Evolutionary conservation across 2,329 filamentous ascomycete species (phyloP), one percentile per base, ranked within the genome.

Genomic region (Claviceps spartinae): DNA sequence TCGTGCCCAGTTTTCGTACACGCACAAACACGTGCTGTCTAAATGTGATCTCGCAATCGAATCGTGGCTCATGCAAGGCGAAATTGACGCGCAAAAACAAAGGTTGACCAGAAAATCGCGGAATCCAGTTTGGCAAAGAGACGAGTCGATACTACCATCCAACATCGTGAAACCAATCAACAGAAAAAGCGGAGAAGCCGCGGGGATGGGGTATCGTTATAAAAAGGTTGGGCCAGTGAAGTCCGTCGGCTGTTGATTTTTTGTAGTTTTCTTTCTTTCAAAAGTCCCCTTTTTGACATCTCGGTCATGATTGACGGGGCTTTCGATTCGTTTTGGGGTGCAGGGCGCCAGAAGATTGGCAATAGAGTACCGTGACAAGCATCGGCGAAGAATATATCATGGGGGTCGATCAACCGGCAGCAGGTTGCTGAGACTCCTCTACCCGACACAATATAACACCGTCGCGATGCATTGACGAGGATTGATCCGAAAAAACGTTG

Each of bases 361-460:
- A 13, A 9, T 16, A 38, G 34, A 13, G 34, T 34, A 34, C 20
- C 46, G 8, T 22, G 18, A 38, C 13, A 5, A 34, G 34, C 8
- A 47, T 16, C 8, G 30, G 6, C 46, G 18, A 16, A 18, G 16
- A 24, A 34, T 5, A 18, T 9, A 11, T 47, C 14, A 24, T 38
- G 6, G 16, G 16, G 37, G 46, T 38, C 22, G 46, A 47, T 16
- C 8, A 20, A 47, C 22, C 13, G 34, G 34, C 46, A 16, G 34
- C 30, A 37, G 13, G 40, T 22, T 18, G 22, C 14, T 40, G 37
- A 22, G 30, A 49, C 51, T 47, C 54, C 45, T 48, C 37, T 37
- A 45, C 30, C 14, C 41, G 36, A 47, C 46, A 47, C 48, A 47
- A 18, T 22, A 46, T 38, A 52, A 55, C 55, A 54, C 52, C 53